Evolutionary conservation across 352 stramenopile species (phyloP).

Genomic region (Bremia lactucae): DNA sequence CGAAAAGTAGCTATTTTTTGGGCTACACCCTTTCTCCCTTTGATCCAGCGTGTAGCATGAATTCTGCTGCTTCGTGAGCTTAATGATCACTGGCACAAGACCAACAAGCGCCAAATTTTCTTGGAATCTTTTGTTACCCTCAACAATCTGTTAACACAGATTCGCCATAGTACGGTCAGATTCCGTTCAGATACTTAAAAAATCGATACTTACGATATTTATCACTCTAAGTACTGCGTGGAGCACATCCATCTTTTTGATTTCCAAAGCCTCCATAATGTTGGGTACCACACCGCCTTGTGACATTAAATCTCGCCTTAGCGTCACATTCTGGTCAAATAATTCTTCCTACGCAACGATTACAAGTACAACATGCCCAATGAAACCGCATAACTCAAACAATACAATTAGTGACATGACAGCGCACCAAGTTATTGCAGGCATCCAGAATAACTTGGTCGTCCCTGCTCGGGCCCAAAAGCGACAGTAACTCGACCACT

Average conservation of each 20-base stretch:
- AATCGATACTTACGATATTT: constrained; percentile 50
- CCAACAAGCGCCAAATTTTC: constrained; percentile 87
- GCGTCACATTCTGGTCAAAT: constrained; percentile 60
- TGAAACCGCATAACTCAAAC: too few species aligned
- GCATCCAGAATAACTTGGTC: constrained; percentile 79
- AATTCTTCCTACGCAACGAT: constrained; percentile 43
- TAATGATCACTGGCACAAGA: constrained; percentile 86
- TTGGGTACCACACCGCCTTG: constrained; percentile 87
- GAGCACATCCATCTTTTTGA: constrained; percentile 84
- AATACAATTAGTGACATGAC: neutral
- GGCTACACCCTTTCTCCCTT: constrained; percentile 7
- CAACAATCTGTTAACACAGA: constrained; percentile 74
- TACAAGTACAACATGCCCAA: neutral
- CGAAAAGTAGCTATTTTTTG: constrained; percentile 25
- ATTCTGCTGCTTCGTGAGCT: constrained; percentile 60
- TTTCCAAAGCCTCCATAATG: constrained; percentile 89
- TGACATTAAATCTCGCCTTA: constrained; percentile 79
- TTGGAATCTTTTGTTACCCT: constrained; percentile 86
- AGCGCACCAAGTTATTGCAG: constrained; percentile 52
- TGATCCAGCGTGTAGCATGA: constrained; percentile 18
- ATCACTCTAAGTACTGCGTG: constrained; percentile 80
- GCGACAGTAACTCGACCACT: constrained; percentile 62
- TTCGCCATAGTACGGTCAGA: neutral
- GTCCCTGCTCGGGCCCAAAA: constrained; percentile 79
- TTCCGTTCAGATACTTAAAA: neutral